phyloP scores from a whole-genome alignment of 2,329 filamentous ascomycete species.

The Dichotomopilus funicola region DNA sequence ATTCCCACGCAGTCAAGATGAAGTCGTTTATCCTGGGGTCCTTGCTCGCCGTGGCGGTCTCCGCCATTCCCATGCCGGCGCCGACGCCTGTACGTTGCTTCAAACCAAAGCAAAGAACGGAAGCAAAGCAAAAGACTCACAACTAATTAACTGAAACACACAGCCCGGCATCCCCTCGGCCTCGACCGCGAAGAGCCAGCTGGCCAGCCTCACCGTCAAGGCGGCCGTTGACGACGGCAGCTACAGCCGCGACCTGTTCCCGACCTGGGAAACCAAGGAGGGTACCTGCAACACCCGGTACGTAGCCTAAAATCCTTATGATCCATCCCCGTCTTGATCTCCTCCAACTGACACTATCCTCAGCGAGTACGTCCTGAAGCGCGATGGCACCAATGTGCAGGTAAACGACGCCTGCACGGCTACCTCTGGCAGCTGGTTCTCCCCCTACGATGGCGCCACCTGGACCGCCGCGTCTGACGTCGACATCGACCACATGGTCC shows the following conservation, averaged over 20 bases:
- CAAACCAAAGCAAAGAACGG: neutral
- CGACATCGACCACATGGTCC: conserved; percentile 80
- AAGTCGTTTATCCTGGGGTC: conserved; percentile 18
- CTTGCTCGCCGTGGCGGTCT: conserved; percentile 16
- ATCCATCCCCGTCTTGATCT: neutral
- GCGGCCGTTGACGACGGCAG: conserved; percentile 45
- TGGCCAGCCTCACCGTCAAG: conserved; percentile 53
- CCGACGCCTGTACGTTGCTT: conserved; percentile 24
- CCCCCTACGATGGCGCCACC: conserved; percentile 65
- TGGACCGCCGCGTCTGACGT: conserved; percentile 64
- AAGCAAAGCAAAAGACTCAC: neutral
- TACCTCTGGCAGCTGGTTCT: conserved; percentile 61
- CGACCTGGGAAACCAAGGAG: conserved; percentile 60
- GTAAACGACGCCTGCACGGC: conserved; percentile 54
- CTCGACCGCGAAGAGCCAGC: conserved; percentile 49
- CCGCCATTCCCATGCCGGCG: conserved; percentile 22
- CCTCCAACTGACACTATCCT: neutral
- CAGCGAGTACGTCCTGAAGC: conserved; percentile 62
- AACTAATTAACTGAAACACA: neutral
- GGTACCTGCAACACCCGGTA: conserved; percentile 64
- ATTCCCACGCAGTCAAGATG: conserved; percentile 13
- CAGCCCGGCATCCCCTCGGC: conserved; percentile 57
- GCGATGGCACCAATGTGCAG: conserved; percentile 62
- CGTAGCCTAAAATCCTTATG: neutral
- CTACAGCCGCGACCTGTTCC: conserved; percentile 64